Evolutionary conservation across 352 stramenopile genomes (phyloP), one percentile per base, ranked within the genome.

Genomic region (Pythium dissotocum): DNA sequence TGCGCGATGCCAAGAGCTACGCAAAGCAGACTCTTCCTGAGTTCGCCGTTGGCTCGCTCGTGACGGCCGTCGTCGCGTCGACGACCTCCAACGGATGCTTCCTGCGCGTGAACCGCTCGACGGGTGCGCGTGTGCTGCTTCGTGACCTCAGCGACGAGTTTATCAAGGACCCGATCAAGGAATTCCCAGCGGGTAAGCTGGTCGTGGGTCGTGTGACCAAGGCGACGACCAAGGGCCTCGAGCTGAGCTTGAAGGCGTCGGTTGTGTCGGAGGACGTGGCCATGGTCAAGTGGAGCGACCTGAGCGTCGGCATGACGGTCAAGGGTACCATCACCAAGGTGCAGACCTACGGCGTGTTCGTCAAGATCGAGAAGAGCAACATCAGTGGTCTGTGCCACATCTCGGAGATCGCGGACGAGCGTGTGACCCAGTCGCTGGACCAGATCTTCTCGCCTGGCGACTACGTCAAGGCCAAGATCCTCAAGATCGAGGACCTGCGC

Each of bases 71-170:
- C 65, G 95, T 99, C 10, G 80, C 96, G 10, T 87, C 83, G n/a
- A 98, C 96, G 13, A 95, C 82, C 4, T 86, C 89, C 21, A 96
- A 86, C 58, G 97, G 97, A 48, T 99, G 96, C 70, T 99, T 98
- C 73, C 72, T 99, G 40, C 92, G 95, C 5, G 67, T 98, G 36
- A 87, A 95, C 67, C 88, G 92, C 53, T 78, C 81, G 33, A 87
- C 92, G 13, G 93, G 91, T 55, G 93, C 89, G 21, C 87, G 96
- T 63, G 91, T 98, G 9, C 89, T 98, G 65, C 78, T 99, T 12
- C 97, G 97, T 65, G 95, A 99, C 77, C 76, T 99, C 10, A 98
- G 88, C 68, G 97, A 99, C 72, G 84, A 96, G 35, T 99, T 98
- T 62, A 78, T 99, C 54, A 96, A 96, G 60, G 82, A 98, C 72